Evolutionary conservation across 2,329 filamentous ascomycete genomes (phyloP).

Genomic region (Colletotrichum camelliae): DNA sequence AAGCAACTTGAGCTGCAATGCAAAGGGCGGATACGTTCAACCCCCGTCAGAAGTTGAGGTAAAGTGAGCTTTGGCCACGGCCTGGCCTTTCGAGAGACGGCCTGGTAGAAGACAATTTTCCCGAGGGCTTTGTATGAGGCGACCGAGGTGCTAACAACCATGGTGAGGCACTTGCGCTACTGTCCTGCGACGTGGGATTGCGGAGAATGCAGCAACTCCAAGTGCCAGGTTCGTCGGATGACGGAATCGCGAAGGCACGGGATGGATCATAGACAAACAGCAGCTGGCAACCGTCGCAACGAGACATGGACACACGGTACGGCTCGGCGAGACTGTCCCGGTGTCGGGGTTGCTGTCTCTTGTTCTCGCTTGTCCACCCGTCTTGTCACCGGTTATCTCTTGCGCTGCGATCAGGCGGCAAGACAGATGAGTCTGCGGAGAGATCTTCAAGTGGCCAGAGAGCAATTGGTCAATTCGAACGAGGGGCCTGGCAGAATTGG

Average conservation of each 20-base stretch:
- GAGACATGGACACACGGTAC: neutral
- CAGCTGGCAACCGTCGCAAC: neutral
- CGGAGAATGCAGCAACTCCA: neutral
- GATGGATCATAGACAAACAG: neutral
- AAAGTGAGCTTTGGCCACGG: neutral
- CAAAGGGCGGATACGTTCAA: neutral
- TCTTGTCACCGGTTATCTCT: neutral
- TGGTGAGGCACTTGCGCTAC: constrained; percentile 19
- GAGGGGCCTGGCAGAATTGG: neutral
- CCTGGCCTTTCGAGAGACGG: neutral
- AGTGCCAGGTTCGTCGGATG: constrained; percentile 3
- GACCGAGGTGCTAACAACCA: neutral
- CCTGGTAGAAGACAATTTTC: neutral
- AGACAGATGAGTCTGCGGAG: neutral
- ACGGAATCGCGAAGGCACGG: neutral
- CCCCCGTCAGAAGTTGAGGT: neutral
- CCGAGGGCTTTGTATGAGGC: neutral
- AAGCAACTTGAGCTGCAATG: neutral
- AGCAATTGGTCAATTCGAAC: neutral
- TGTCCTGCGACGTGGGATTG: constrained; percentile 7
- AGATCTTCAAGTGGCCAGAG: neutral
- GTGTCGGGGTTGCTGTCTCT: neutral
- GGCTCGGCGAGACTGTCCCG: neutral
- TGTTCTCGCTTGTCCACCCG: neutral
- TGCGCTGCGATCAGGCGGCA: neutral